phyloP scores from a whole-genome alignment of 2,329 filamentous ascomycete genomes.

The Venturiaceae sp. region DNA sequence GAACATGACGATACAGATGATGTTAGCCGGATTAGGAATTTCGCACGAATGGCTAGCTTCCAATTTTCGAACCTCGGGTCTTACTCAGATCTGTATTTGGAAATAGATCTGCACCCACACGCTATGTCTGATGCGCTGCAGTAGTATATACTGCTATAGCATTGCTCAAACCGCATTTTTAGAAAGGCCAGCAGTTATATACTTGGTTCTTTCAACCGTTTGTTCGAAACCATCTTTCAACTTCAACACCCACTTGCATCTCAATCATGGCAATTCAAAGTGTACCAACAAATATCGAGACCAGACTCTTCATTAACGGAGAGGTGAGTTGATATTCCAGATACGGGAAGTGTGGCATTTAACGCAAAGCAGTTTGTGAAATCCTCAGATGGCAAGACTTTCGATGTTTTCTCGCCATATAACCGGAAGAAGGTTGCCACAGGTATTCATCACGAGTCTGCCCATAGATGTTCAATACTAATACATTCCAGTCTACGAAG shows the following conservation, averaged over 20 bases:
- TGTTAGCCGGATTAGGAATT: too few species aligned
- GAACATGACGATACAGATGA: too few species aligned
- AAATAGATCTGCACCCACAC: too few species aligned
- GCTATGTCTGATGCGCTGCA: too few species aligned
- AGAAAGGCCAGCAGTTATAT: too few species aligned
- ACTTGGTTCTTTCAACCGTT: too few species aligned
- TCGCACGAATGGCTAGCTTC: too few species aligned
- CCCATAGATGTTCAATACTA: background rate
- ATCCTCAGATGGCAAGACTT: constrained; percentile 36
- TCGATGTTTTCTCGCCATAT: constrained; percentile 34
- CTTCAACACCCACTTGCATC: too few species aligned
- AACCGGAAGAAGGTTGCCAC: constrained; percentile 29
- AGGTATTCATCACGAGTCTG: constrained; percentile 12
- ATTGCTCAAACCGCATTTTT: too few species aligned
- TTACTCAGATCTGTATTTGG: too few species aligned
- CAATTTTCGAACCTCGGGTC: too few species aligned
- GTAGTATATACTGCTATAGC: too few species aligned
- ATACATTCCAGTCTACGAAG: constrained; percentile 30
- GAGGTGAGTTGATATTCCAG: constrained; percentile 21
- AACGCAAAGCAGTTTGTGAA: constrained; percentile 25
- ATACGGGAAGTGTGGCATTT: background rate
- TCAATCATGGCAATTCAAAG: constrained; percentile 1
- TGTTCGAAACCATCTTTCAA: background rate
- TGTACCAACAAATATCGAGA: constrained; percentile 17
- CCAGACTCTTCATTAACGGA: constrained; percentile 42